These are phyloP conservation scores for Zasmidium cellare DNA, from an alignment of 2,329 filamentous ascomycete species.

Conservation along the genomic window DNA sequence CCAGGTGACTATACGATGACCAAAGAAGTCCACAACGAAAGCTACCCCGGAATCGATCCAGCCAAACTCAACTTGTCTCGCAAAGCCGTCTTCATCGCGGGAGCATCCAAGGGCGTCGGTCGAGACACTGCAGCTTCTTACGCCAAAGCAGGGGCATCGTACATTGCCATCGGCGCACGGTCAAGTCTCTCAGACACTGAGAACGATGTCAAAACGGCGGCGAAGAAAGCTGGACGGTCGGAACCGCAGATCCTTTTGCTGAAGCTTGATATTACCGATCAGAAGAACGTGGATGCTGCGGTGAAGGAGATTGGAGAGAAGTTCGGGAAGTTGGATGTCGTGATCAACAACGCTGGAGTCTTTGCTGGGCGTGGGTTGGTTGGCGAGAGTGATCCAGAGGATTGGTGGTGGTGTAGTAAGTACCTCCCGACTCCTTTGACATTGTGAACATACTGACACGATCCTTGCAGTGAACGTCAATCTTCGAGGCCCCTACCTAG, in stretches of 20 bases:
- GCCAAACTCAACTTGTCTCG: conserved; percentile 40
- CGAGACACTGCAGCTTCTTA: conserved; percentile 56
- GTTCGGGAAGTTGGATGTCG: conserved; percentile 43
- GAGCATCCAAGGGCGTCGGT: conserved; percentile 42
- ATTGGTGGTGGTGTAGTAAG: conserved; percentile 44
- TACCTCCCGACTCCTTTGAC: neutral
- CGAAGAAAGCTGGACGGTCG: conserved; percentile 34
- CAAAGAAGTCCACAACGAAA: conserved; percentile 24
- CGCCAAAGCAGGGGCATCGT: conserved; percentile 53
- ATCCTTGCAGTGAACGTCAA: conserved; percentile 45
- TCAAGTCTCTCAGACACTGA: conserved; percentile 43
- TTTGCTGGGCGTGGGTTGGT: conserved; percentile 19
- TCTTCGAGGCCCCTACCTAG: conserved; percentile 42
- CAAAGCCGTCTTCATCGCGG: conserved; percentile 54
- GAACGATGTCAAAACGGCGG: conserved; percentile 37
- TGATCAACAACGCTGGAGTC: conserved; percentile 51
- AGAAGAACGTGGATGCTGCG: conserved; percentile 37
- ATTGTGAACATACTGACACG: conserved; percentile 2
- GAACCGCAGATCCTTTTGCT: conserved; percentile 45
- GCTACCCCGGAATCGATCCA: conserved; percentile 33
- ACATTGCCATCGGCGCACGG: conserved; percentile 57
- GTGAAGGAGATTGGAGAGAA: conserved; percentile 31
- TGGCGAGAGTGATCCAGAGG: conserved; percentile 29
- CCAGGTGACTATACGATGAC: conserved; percentile 24
- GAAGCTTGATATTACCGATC: conserved; percentile 43